These are phyloP conservation scores for Metschnikowia continentalis DNA, from an alignment of 805 yeast genomes.

Conservation along the genomic window DNA sequence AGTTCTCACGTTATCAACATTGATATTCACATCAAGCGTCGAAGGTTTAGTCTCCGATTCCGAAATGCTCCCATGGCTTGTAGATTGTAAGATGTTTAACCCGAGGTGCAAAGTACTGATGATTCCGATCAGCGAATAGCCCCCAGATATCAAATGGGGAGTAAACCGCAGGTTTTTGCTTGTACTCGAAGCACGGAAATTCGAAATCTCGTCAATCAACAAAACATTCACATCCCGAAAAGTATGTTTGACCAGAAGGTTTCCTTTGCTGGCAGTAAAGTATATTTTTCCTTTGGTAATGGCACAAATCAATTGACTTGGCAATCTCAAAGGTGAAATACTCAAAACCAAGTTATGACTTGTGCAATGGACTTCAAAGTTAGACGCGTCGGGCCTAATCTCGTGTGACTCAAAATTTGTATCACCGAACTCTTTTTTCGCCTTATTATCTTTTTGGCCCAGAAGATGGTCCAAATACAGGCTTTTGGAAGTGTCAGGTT, in stretches of 20 bases:
- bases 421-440: background rate
- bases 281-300: conserved; percentile 54
- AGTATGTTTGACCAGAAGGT: conserved; percentile 38
- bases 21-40: conserved; percentile 42
- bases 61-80: conserved; percentile 10
- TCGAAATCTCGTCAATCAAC: conserved; percentile 57
- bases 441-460: background rate
- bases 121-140: background rate
- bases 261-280: conserved; percentile 31
- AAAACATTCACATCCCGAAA: conserved; percentile 48
- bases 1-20: conserved; percentile 44
- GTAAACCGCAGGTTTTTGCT: conserved; percentile 10
- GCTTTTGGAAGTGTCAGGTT: background rate
- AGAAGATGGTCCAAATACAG: background rate
- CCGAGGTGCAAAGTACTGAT: conserved; percentile 1
- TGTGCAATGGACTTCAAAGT: conserved; percentile 27
- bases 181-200: conserved; percentile 10
- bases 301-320: conserved; percentile 49
- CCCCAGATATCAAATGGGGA: conserved; percentile 20
- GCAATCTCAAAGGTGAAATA: conserved; percentile 57
- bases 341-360: conserved; percentile 57
- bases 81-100: background rate
- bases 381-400: background rate
- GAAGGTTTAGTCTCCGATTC: conserved; percentile 19
- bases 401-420: background rate